Evolutionary conservation across 805 yeast genomes (phyloP), one percentile per base, ranked within the genome.

Genomic region (Saccharomycopsis fodiens): DNA sequence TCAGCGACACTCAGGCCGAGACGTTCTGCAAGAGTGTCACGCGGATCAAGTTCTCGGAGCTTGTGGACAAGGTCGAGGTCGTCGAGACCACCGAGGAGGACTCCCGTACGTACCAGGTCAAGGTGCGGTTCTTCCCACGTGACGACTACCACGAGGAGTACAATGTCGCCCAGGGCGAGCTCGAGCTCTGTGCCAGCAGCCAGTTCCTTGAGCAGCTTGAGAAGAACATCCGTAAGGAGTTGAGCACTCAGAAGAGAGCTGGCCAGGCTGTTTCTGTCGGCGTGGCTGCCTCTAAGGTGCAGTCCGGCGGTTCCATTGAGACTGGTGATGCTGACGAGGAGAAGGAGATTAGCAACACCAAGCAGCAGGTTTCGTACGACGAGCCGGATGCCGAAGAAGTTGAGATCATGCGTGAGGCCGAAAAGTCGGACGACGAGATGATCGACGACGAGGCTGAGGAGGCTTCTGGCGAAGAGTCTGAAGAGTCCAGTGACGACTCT

Each of bases 331-430:
- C 79, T 44, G 73, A 72, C 39, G 82, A 79, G 52, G 86, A 76
- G 50, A 78, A 73, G 57, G 65, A 73, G 49, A 74, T 70, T 53
- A 66, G 73, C 44, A 82, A 81, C 54, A 70, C 79, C 32, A 86
- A 87, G 56, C 95, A 89, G 66, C 80, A 95, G 15, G 91, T 85
- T 34, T 87, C 96, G 1, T 87, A 87, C 56, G 97, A 89, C 53
- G 95, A 79, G 13, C 96, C 96, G 29, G 97, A 89, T 65, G 97
- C 89, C 52, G 97, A 87, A 25, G 97, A 89, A 60, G 69, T 85
- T 50, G 97, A 87, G 61, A 85, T 85, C 42, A 85, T 86, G 89
- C 80, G 80, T 65, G 74, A 74, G 57, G 95, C 85, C 42, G 91
- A 83, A 62, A 76, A 82, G 56, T 78, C 89, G 35, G 93, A 62